phyloP scores from a whole-genome alignment of 495 filamentous ascomycete species.

The Achaetomiella virescens region DNA sequence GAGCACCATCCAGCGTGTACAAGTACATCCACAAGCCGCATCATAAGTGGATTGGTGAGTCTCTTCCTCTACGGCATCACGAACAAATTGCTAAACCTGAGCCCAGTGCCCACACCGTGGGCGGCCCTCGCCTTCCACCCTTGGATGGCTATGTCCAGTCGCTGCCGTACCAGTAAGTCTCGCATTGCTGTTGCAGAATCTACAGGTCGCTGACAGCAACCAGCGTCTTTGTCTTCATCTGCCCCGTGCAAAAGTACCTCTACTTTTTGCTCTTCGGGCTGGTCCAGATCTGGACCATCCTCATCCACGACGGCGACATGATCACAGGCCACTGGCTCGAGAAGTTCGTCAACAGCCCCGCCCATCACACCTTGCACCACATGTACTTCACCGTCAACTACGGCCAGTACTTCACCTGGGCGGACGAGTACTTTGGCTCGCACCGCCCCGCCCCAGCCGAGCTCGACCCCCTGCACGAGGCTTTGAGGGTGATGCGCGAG shows the following conservation, averaged over 20 bases:
- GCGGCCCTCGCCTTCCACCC: slow-evolving; percentile 22
- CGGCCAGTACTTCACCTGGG: slow-evolving; percentile 24
- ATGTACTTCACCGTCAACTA: slow-evolving; percentile 26
- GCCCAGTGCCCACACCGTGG: slow-evolving; percentile 18
- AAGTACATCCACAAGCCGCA: slow-evolving; percentile 24
- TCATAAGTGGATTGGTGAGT: slow-evolving; percentile 22
- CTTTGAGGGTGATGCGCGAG: slow-evolving; percentile 17
- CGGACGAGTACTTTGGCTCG: slow-evolving; percentile 19
- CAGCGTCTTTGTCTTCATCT: slow-evolving; percentile 22
- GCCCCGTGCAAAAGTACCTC: slow-evolving; percentile 21
- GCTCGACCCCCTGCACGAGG: slow-evolving; percentile 18
- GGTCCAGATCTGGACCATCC: slow-evolving; percentile 23
- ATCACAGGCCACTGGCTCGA: slow-evolving; percentile 23
- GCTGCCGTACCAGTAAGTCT: slow-evolving; percentile 19
- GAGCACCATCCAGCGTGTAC: slow-evolving; percentile 22
- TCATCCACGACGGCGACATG: slow-evolving; percentile 25
- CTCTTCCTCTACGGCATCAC: neutral
- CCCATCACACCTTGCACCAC: slow-evolving; percentile 23
- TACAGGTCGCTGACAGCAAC: neutral
- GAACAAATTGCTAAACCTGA: neutral
- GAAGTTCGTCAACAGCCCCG: slow-evolving; percentile 22
- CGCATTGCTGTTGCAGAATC: neutral
- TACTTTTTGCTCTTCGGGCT: slow-evolving; percentile 18
- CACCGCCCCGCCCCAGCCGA: slow-evolving; percentile 17
- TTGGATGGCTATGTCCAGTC: slow-evolving; percentile 21